phyloP scores from a whole-genome alignment of 257 asterid genomes.

The Perilla frutescens region DNA sequence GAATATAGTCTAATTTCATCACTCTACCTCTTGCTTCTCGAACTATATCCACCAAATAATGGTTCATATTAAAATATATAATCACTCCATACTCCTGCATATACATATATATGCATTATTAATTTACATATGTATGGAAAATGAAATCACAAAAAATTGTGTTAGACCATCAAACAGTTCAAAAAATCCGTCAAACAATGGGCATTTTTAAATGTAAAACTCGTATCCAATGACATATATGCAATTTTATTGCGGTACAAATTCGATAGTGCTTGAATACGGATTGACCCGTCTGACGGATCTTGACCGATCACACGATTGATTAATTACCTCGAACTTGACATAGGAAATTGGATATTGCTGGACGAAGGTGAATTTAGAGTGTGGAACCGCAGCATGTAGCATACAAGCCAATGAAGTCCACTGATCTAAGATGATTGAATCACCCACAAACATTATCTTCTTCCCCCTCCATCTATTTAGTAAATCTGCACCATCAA shows the following conservation, averaged over 20 bases:
- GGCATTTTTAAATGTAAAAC: no score
- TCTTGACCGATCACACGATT: not conserved
- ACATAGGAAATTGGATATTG: slow-evolving; percentile 41
- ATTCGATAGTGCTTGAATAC: no score
- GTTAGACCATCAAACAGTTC: no score
- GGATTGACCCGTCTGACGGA: no score
- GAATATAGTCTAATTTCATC: slow-evolving; percentile 51
- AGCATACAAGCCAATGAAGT: slow-evolving; percentile 54
- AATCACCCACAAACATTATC: slow-evolving; percentile 32
- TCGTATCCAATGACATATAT: no score
- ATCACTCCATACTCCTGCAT: slow-evolving; percentile 37
- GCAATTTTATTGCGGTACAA: no score
- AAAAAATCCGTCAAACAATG: no score
- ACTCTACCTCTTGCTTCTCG: slow-evolving; percentile 40
- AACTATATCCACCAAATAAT: slow-evolving; percentile 53
- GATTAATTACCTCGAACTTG: slow-evolving; percentile 45
- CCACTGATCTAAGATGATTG: slow-evolving; percentile 62
- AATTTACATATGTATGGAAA: no score
- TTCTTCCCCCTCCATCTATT: slow-evolving; percentile 58
- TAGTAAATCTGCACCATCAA: slow-evolving; percentile 47
- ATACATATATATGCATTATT: not conserved
- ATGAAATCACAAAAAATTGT: no score
- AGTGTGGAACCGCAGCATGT: slow-evolving; percentile 53
- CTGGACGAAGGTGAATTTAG: slow-evolving; percentile 33
- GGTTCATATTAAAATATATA: slow-evolving; percentile 35